phyloP scores from a whole-genome alignment of 139 green algal species.

The Volvox africanus region DNA sequence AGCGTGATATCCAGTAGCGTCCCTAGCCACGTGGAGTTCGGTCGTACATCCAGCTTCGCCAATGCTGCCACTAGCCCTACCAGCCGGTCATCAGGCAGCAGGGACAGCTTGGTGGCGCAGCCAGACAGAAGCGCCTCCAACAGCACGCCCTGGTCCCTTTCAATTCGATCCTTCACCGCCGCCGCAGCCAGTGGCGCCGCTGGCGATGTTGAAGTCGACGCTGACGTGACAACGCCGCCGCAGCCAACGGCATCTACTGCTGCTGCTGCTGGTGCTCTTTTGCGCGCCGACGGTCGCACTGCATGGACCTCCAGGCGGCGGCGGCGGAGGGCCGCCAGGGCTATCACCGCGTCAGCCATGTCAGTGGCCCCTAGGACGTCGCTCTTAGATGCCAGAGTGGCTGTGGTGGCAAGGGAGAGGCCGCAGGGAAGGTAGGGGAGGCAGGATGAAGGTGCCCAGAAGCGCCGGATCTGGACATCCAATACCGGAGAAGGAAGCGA shows the following conservation, averaged over 20 bases:
- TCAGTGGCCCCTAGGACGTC: constrained; percentile 27
- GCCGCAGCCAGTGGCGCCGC: neutral
- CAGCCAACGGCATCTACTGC: too few species aligned
- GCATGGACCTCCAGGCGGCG: neutral
- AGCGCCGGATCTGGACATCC: neutral
- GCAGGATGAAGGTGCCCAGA: neutral
- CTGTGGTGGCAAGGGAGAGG: neutral
- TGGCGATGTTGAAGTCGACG: neutral
- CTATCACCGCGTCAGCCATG: constrained; percentile 24
- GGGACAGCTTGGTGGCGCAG: constrained; percentile 22
- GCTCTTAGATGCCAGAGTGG: constrained; percentile 21
- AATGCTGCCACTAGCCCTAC: neutral
- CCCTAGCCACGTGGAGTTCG: neutral
- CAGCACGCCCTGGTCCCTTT: neutral
- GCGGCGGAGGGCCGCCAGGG: constrained; percentile 1
- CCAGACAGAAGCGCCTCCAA: neutral
- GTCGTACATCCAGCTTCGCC: neutral
- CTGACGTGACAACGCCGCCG: neutral
- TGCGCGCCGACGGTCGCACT: too few species aligned
- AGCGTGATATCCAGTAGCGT: constrained; percentile 8
- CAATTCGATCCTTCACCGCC: too few species aligned
- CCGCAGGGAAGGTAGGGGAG: neutral
- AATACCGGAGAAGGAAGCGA: too few species aligned
- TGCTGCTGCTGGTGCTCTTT: too few species aligned
- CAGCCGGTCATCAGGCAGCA: constrained; percentile 16